Conservation (phyloP, 257 asterid species). For the Hygrophila difformis region DNA sequence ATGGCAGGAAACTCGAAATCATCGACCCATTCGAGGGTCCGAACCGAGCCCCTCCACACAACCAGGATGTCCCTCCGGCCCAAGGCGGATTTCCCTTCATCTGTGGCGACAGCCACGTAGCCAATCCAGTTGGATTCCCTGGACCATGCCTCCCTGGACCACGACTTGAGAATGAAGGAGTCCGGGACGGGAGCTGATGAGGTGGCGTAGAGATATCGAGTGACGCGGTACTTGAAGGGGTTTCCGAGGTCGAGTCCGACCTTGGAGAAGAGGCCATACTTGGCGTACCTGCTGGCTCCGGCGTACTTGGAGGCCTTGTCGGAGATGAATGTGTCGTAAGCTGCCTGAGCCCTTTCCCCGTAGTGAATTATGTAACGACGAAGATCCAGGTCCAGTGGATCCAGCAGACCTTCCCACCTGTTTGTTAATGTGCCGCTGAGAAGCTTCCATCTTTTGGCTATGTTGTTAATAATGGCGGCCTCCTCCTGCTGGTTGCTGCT, state of each 20-base stretch:
- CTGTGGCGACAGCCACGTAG: conserved; percentile 75
- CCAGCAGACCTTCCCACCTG: conserved; percentile 57
- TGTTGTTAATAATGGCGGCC: too few relatives aligned
- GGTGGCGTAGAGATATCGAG: conserved; percentile 63
- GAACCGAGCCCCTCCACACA: conserved; percentile 77
- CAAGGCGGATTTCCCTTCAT: conserved; percentile 45
- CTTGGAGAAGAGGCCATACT: conserved; percentile 35
- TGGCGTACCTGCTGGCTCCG: conserved; percentile 48
- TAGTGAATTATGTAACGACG: conserved; percentile 64
- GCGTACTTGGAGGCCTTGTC: conserved; percentile 61
- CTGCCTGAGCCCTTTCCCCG: conserved; percentile 62
- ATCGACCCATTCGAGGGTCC: conserved; percentile 59
- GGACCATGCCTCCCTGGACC: conserved; percentile 73
- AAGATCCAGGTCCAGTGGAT: conserved; percentile 64
- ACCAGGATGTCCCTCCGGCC: conserved; percentile 78
- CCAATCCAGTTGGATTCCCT: conserved; percentile 91
- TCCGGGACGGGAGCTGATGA: conserved; percentile 53
- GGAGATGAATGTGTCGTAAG: conserved; percentile 63
- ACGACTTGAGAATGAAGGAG: conserved; percentile 50
- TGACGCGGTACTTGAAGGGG: conserved; percentile 41
- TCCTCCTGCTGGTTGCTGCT: conserved; percentile 9
- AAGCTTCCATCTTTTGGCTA: conserved; percentile 50
- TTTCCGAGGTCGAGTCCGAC: conserved; percentile 42
- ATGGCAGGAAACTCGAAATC: conserved; percentile 48
- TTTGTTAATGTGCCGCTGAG: conserved; percentile 60